Evolutionary conservation across 345 rosid genomes (phyloP).

Genomic region (Conringia planisiliqua): DNA sequence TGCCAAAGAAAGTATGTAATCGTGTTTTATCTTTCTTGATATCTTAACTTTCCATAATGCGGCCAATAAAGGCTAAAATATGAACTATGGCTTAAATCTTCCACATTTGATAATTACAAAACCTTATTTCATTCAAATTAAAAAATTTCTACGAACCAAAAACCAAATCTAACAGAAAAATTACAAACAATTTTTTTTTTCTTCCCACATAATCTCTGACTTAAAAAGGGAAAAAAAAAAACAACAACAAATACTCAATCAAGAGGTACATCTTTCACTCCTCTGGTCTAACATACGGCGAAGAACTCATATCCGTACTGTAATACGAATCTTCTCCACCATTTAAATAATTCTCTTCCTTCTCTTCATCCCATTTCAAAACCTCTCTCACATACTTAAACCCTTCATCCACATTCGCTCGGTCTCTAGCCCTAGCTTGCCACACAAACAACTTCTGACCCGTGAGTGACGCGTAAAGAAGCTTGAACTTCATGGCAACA

Average conservation of each 20-base stretch:
- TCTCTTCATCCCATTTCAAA: constrained; percentile 96
- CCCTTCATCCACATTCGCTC: constrained; percentile 66
- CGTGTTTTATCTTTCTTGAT: too few species aligned
- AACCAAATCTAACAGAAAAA: constrained; percentile 4
- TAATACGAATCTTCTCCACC: constrained; percentile 84
- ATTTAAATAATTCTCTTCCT: constrained; percentile 67
- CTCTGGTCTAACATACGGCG: constrained; percentile 44
- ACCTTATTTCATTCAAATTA: constrained; percentile 9
- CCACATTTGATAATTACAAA: constrained; percentile 7
- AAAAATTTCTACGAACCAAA: background rate
- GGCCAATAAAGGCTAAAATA: too few species aligned
- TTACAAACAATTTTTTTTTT: background rate
- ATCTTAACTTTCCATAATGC: too few species aligned
- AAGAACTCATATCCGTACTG: constrained; percentile 92
- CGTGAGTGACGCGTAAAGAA: constrained; percentile 68
- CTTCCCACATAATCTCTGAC: background rate
- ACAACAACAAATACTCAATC: constrained; percentile 5
- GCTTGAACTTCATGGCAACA: constrained; percentile 90
- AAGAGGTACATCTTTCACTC: constrained; percentile 4
- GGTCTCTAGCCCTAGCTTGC: constrained; percentile 85
- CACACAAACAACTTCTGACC: constrained; percentile 89
- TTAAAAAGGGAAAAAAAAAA: background rate
- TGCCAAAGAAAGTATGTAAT: too few species aligned
- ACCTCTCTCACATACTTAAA: constrained; percentile 92
- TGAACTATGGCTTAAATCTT: background rate